phyloP scores from a whole-genome alignment of 306 rosid genomes.

The Sophora flavescens region DNA sequence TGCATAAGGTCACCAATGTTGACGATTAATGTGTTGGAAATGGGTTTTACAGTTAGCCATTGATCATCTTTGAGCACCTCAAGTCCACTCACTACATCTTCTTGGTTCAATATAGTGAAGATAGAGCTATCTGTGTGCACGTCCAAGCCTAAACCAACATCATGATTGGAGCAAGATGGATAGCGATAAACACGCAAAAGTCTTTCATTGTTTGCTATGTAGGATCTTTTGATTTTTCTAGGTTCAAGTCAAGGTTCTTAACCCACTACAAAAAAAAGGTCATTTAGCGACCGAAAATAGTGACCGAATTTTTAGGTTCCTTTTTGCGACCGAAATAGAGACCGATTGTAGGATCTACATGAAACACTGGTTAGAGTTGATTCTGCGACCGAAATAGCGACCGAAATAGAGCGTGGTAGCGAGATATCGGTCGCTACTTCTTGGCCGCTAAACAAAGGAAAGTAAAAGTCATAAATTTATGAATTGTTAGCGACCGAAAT shows the following conservation, averaged over 20 bases:
- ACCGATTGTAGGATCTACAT: too few relatives aligned
- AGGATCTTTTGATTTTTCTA: background rate
- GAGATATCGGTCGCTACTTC: too few relatives aligned
- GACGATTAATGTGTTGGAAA: slow-evolving; percentile 55
- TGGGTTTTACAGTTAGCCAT: slow-evolving; percentile 58
- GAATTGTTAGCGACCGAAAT: too few relatives aligned
- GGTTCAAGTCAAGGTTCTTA: slow-evolving; percentile 45
- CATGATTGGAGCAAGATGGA: slow-evolving; percentile 39
- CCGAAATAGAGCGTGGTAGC: too few relatives aligned
- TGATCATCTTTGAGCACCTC: slow-evolving; percentile 57
- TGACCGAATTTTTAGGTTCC: too few relatives aligned
- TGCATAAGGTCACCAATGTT: slow-evolving; percentile 82
- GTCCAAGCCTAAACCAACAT: slow-evolving; percentile 60
- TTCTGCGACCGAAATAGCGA: too few relatives aligned
- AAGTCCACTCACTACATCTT: slow-evolving; percentile 55
- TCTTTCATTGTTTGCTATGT: slow-evolving; percentile 52
- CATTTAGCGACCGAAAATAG: too few relatives aligned
- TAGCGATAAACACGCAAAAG: slow-evolving; percentile 65
- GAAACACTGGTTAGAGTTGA: too few relatives aligned
- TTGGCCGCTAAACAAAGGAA: too few relatives aligned
- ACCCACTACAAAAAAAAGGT: too few relatives aligned
- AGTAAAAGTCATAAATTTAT: too few relatives aligned
- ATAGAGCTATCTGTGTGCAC: slow-evolving; percentile 71
- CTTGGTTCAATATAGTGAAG: slow-evolving; percentile 61
- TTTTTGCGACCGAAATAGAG: too few relatives aligned